phyloP scores from a whole-genome alignment of 208 protist species.

The Wallacemonas collosoma region DNA sequence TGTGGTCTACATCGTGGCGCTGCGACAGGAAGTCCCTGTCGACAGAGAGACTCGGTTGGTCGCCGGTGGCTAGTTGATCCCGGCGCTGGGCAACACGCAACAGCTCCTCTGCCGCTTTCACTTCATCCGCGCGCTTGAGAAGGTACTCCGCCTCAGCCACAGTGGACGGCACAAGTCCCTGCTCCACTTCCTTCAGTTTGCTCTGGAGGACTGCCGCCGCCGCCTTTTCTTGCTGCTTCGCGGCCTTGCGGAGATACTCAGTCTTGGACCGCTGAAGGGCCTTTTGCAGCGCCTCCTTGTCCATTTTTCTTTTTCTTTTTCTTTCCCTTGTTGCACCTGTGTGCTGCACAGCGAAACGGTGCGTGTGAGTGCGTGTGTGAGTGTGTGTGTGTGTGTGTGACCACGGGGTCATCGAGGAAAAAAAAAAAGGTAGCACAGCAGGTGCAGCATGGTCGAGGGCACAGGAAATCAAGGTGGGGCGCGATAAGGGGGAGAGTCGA shows the following conservation, averaged over 20 bases:
- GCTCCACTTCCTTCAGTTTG: constrained; percentile 78
- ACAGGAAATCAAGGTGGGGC: background rate
- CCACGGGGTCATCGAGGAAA: no score
- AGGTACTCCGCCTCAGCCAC: constrained; percentile 73
- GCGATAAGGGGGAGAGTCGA: background rate
- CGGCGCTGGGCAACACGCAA: constrained; percentile 59
- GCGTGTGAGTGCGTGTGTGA: no score
- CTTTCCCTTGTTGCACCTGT: background rate
- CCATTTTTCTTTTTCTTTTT: constrained; percentile 29
- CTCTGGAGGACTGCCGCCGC: constrained; percentile 66
- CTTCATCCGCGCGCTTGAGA: constrained; percentile 63
- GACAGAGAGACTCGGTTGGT: background rate
- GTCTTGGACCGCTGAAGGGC: constrained; percentile 74
- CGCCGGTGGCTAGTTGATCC: constrained; percentile 45
- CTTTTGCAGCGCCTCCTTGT: constrained; percentile 51
- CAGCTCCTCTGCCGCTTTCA: constrained; percentile 58
- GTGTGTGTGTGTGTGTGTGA: no score
- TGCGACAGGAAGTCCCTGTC: background rate
- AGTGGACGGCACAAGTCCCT: constrained; percentile 61
- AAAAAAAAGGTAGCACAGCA: no score
- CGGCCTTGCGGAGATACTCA: constrained; percentile 68
- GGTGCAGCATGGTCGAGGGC: no score
- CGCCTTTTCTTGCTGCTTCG: constrained; percentile 62
- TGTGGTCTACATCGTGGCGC: no score
- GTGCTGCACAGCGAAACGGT: no score